These are phyloP conservation scores for Xylaria polymorpha DNA, from an alignment of 2,329 filamentous ascomycete species.

Conservation along the genomic window DNA sequence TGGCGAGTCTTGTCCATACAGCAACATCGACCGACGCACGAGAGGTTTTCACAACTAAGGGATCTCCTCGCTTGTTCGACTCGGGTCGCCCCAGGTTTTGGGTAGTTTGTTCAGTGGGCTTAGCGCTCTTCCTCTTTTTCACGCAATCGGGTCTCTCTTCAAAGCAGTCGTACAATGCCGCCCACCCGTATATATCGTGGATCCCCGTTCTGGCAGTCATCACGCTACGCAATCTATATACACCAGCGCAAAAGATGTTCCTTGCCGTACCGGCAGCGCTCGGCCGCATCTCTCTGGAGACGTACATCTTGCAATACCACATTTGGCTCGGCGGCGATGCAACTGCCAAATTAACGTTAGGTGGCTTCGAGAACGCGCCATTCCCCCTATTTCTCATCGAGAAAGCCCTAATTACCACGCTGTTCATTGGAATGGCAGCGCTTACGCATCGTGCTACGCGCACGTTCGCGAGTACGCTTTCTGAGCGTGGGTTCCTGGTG, in stretches of 20 bases:
- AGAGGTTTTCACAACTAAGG: constrained; percentile 37
- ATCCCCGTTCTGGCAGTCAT: constrained; percentile 65
- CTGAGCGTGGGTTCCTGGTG: constrained; percentile 35
- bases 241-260: constrained; percentile 56
- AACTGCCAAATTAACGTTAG: constrained; percentile 58
- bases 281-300: constrained; percentile 68
- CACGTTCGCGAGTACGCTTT: constrained; percentile 39
- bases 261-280: constrained; percentile 63
- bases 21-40: constrained; percentile 39
- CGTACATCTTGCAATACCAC: constrained; percentile 70
- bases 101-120: constrained; percentile 42
- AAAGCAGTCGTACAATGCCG: constrained; percentile 59
- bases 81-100: constrained; percentile 29
- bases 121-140: constrained; percentile 51
- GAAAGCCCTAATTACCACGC: constrained; percentile 43
- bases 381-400: constrained; percentile 42
- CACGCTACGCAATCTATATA: constrained; percentile 62
- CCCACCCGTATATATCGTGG: constrained; percentile 65
- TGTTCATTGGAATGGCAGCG: constrained; percentile 45
- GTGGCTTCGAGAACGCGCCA: constrained; percentile 39
- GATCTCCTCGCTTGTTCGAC: constrained; percentile 28
- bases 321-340: constrained; percentile 71
- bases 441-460: constrained; percentile 43
- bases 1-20: constrained; percentile 56
- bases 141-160: constrained; percentile 42